Evolutionary conservation across 495 filamentous ascomycete species (phyloP).

Genomic region (Melanomma pulvis-pyrius): DNA sequence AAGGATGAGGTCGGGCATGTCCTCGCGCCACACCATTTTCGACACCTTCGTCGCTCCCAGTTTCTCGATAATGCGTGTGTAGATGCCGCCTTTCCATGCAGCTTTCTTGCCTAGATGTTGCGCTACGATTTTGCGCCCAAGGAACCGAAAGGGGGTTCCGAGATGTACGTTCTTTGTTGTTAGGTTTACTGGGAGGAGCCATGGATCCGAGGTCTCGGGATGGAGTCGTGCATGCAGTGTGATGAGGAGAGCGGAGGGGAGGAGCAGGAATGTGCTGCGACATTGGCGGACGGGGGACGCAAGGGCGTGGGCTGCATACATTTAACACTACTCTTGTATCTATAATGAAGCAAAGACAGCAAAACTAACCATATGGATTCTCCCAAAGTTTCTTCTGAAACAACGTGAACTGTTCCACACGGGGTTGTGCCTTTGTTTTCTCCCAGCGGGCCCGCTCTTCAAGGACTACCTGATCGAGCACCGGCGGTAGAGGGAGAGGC

Average conservation of each 20-base stretch:
- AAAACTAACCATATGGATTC: constrained; percentile 63
- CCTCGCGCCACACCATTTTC: constrained; percentile 61
- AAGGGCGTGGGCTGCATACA: constrained; percentile 58
- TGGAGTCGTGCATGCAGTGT: constrained; percentile 61
- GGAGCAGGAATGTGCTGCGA: constrained; percentile 52
- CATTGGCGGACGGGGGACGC: constrained; percentile 68
- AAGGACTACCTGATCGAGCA: constrained; percentile 44
- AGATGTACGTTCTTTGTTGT: constrained; percentile 8
- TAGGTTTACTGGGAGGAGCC: constrained; percentile 58
- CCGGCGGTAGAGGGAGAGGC: constrained; percentile 50
- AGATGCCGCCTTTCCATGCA: constrained; percentile 35
- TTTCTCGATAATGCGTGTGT: constrained; percentile 49
- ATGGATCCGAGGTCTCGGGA: constrained; percentile 58
- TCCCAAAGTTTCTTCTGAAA: constrained; percentile 57
- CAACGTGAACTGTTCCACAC: constrained; percentile 39
- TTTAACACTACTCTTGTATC: constrained; percentile 37
- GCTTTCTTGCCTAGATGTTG: constrained; percentile 10
- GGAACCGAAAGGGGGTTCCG: constrained; percentile 20
- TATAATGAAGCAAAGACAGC: constrained; percentile 24
- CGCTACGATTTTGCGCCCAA: background rate
- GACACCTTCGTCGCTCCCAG: constrained; percentile 39
- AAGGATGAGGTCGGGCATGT: constrained; percentile 68
- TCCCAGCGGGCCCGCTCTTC: constrained; percentile 23
- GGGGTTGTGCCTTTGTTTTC: constrained; percentile 33
- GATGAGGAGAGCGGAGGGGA: constrained; percentile 68